These are phyloP conservation scores for Podaxis sp. DNA, from an alignment of 768 basidiomycete species.

Conservation along the genomic window DNA sequence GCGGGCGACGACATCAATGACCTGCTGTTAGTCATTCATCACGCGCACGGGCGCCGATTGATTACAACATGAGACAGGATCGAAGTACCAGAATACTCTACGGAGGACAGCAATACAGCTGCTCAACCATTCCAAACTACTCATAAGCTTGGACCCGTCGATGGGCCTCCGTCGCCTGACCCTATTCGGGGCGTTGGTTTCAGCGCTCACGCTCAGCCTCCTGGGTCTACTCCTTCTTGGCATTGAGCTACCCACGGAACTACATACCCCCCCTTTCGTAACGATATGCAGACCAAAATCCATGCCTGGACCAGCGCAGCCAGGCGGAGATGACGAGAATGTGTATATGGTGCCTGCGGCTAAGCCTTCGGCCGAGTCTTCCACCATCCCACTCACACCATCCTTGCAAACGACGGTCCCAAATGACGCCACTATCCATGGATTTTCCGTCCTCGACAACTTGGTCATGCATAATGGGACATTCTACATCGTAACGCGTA, in stretches of 20 bases:
- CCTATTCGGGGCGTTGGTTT: background rate
- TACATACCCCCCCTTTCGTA: background rate
- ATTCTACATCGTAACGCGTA: constrained; percentile 54
- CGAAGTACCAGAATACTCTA: background rate
- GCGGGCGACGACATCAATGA: background rate
- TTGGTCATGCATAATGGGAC: constrained; percentile 74
- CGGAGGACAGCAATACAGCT: background rate
- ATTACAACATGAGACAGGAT: background rate
- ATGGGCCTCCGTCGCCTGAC: background rate
- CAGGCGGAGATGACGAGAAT: background rate
- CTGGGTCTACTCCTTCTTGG: constrained; percentile 7
- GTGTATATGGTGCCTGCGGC: background rate
- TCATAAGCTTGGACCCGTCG: background rate
- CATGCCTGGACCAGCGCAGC: background rate
- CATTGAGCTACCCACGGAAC: background rate
- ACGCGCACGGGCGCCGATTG: background rate
- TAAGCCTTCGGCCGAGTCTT: background rate
- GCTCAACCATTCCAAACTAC: background rate
- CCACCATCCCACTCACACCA: background rate
- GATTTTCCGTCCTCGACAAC: constrained; percentile 73
- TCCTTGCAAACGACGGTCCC: constrained; percentile 1
- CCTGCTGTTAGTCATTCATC: background rate
- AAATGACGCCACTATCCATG: constrained; percentile 20
- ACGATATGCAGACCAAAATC: background rate
- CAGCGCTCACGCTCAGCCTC: background rate